Percentiles rank a stretch among this genome's conserved stretches.
phyloP scores from a whole-genome alignment of 2,329 filamentous ascomycete species.

The Trematosphaeria pertusa region DNA sequence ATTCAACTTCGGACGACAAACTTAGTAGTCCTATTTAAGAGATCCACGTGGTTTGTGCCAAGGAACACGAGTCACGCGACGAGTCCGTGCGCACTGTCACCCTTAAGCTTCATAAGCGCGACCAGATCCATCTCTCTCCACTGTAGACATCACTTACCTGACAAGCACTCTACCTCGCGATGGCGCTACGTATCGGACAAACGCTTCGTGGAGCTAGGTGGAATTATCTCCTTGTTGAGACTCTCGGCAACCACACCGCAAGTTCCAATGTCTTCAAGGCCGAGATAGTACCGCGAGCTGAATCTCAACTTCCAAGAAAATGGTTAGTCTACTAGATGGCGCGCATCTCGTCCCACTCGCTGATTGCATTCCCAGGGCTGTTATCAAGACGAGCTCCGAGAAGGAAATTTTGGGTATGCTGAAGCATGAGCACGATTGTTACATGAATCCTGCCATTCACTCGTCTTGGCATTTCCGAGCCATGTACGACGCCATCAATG shows the following conservation, averaged over 20 bases:
- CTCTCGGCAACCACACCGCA: slow-evolving; percentile 5
- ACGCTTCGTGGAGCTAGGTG: slow-evolving; percentile 12
- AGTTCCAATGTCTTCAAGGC: slow-evolving; percentile 11
- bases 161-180: not conserved
- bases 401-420: slow-evolving; percentile 3
- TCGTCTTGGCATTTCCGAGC: slow-evolving; percentile 7
- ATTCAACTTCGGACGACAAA: too few relatives aligned
- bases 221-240: slow-evolving; percentile 12
- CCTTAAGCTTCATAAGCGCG: not conserved
- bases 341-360: not conserved
- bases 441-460: slow-evolving; percentile 4
- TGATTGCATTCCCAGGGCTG: not conserved
- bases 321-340: slow-evolving; percentile 4
- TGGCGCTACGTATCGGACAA: slow-evolving; percentile 6
- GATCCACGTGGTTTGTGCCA: too few relatives aligned
- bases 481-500: slow-evolving; percentile 7
- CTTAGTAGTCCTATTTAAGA: too few relatives aligned
- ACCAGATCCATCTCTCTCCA: slow-evolving; percentile 1
- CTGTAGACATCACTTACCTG: not conserved
- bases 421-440: slow-evolving; percentile 9
- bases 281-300: slow-evolving; percentile 8
- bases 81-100: not conserved
- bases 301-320: slow-evolving; percentile 6
- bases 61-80: not conserved
- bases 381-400: slow-evolving; percentile 3